These are phyloP conservation scores for Draba incana DNA, from an alignment of 345 rosid genomes.

Conservation along the genomic window DNA sequence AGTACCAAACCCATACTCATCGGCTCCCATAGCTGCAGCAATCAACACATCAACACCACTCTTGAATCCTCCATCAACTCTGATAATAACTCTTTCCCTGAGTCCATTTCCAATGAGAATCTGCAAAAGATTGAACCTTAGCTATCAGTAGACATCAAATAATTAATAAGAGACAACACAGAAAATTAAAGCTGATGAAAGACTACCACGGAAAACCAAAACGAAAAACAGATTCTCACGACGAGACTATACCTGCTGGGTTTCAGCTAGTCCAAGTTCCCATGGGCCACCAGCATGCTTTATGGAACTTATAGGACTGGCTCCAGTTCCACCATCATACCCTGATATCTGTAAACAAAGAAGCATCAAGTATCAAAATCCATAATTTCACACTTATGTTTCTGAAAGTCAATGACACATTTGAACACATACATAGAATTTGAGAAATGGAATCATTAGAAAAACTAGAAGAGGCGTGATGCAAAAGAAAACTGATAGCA, in stretches of 20 bases:
- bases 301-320: constrained; percentile 97
- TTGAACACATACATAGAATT: constrained; percentile 9
- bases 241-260: constrained; percentile 64
- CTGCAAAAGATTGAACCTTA: constrained; percentile 53
- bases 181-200: constrained; percentile 4
- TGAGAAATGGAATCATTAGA: constrained; percentile 1
- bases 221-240: constrained; percentile 5
- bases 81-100: constrained; percentile 93
- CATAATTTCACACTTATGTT: constrained; percentile 15
- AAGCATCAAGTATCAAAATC: constrained; percentile 11
- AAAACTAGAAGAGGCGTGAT: constrained; percentile 13
- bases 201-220: constrained; percentile 20
- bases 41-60: constrained; percentile 96
- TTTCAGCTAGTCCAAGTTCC: constrained; percentile 96
- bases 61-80: constrained; percentile 97
- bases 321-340: constrained; percentile 99
- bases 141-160: constrained; percentile 17
- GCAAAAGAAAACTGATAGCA: background rate
- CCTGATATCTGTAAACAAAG: constrained; percentile 81
- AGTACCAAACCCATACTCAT: constrained; percentile 98
- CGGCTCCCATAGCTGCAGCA: constrained; percentile 98
- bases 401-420: constrained; percentile 15
- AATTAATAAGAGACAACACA: background rate
- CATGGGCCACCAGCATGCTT: constrained; percentile 99
- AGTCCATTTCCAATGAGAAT: constrained; percentile 94